Conservation (phyloP, 31 red algal species). For the Endocladia muricata region DNA sequence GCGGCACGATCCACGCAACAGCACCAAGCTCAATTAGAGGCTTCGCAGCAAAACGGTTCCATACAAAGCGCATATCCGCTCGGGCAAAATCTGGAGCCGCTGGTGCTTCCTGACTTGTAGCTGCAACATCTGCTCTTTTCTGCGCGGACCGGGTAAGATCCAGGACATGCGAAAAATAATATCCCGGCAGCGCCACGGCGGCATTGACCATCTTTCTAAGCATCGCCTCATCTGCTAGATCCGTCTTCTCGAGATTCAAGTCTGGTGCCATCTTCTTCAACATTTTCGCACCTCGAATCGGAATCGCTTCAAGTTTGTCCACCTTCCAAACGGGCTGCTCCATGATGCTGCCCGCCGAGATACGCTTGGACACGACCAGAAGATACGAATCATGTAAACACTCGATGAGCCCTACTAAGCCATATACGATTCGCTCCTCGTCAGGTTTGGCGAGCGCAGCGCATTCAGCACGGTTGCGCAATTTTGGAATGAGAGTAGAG, state of each 20-base stretch:
- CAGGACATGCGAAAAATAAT: conserved; percentile 68
- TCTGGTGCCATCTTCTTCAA: conserved; percentile 46
- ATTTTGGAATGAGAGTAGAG: conserved; percentile 13
- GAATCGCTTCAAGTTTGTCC: conserved; percentile 36
- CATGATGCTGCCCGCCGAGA: conserved; percentile 41
- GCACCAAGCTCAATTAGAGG: conserved; percentile 42
- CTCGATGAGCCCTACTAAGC: conserved; percentile 61
- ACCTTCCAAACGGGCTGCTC: conserved; percentile 59
- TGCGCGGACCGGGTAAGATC: conserved; percentile 73
- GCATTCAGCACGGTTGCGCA: conserved; percentile 65
- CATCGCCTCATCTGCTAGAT: conserved; percentile 48
- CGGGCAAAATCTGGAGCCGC: conserved; percentile 57
- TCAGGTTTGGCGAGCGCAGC: conserved; percentile 63
- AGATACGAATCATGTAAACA: conserved; percentile 54
- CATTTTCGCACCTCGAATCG: conserved; percentile 48
- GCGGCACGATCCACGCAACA: conserved; percentile 67
- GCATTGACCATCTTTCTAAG: conserved; percentile 46
- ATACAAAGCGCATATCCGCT: conserved; percentile 77
- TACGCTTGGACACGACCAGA: conserved; percentile 50
- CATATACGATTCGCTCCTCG: conserved; percentile 45
- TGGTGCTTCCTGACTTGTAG: conserved; percentile 28
- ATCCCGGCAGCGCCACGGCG: conserved; percentile 41
- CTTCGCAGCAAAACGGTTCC: conserved; percentile 76
- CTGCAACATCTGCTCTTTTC: conserved; percentile 48
- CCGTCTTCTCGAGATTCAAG: conserved; percentile 30